phyloP scores from a whole-genome alignment of 495 filamentous ascomycete species.

The Aspergillus bertholletiae region DNA sequence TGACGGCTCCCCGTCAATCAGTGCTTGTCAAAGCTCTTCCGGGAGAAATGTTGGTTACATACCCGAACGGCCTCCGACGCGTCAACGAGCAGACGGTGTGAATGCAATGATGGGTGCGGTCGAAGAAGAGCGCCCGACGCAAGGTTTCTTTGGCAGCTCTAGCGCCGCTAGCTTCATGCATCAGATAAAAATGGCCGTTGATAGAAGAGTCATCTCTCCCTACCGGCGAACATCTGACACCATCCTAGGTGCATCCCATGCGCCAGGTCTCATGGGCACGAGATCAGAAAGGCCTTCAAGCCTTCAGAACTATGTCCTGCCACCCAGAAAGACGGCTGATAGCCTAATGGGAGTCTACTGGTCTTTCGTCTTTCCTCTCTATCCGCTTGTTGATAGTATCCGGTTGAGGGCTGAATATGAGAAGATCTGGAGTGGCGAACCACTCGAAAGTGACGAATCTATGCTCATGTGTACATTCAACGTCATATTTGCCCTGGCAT shows the following conservation, averaged over 20 bases:
- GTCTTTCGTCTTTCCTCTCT: conserved; percentile 38
- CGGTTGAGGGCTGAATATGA: conserved; percentile 30
- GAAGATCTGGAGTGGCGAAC: conserved; percentile 33
- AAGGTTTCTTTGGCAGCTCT: conserved; percentile 37
- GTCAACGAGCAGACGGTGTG: conserved; percentile 19
- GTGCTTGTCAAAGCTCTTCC: no score
- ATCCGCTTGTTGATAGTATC: conserved; percentile 34
- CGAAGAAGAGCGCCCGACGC: conserved; percentile 29
- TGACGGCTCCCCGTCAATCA: no score
- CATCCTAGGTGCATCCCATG: conserved; percentile 6
- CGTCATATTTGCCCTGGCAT: conserved; percentile 36
- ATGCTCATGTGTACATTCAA: conserved; percentile 43
- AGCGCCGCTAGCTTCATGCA: conserved; percentile 38
- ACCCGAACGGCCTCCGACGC: no score
- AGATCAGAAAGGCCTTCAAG: conserved; percentile 9
- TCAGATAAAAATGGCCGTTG: conserved; percentile 35
- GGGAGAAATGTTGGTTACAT: no score
- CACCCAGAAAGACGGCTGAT: conserved; percentile 37
- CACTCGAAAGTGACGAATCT: conserved; percentile 28
- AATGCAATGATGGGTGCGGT: conserved; percentile 41
- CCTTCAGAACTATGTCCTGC: conserved; percentile 30
- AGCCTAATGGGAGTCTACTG: conserved; percentile 38
- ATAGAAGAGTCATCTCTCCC: conserved; percentile 25
- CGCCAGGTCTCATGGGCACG: conserved; percentile 14
- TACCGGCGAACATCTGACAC: conserved; percentile 17